Evolutionary conservation across 139 green algal genomes (phyloP).

Genomic region (Chlamydomonas incerta): DNA sequence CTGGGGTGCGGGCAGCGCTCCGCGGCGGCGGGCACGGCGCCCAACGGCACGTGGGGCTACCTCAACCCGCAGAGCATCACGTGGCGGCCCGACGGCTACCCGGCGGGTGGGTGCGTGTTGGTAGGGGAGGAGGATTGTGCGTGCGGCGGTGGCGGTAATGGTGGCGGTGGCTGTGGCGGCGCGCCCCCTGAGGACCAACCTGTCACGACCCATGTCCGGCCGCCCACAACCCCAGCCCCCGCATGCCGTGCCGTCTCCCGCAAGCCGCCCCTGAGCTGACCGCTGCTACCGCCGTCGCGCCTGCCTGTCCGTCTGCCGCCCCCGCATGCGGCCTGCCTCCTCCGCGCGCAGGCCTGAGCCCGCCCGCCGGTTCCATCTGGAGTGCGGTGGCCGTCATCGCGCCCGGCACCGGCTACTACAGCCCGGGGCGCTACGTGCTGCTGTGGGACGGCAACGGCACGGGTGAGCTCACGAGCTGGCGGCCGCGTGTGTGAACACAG

Average conservation of each 20-base stretch:
- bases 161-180: background rate
- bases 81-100: slow-evolving; percentile 24
- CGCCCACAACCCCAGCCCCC: no score
- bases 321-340: background rate
- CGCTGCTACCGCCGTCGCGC: background rate
- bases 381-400: background rate
- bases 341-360: background rate
- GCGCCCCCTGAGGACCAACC: no score
- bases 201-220: no score
- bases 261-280: background rate
- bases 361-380: background rate
- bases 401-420: slow-evolving; percentile 10
- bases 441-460: slow-evolving; percentile 49
- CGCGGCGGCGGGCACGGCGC: background rate
- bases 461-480: no score
- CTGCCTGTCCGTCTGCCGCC: no score
- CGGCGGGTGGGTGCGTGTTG: background rate
- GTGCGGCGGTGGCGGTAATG: no score
- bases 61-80: background rate
- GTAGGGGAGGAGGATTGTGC: background rate
- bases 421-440: slow-evolving; percentile 39
- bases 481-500: no score
- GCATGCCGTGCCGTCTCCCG: no score
- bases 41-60: slow-evolving; percentile 9
- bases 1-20: background rate